A percentile compares a stretch with the other conserved stretches of the same genome.
These are phyloP conservation scores for Cryoendolithus antarcticus DNA, from an alignment of 2,329 filamentous ascomycete genomes.

Conservation along the genomic window DNA sequence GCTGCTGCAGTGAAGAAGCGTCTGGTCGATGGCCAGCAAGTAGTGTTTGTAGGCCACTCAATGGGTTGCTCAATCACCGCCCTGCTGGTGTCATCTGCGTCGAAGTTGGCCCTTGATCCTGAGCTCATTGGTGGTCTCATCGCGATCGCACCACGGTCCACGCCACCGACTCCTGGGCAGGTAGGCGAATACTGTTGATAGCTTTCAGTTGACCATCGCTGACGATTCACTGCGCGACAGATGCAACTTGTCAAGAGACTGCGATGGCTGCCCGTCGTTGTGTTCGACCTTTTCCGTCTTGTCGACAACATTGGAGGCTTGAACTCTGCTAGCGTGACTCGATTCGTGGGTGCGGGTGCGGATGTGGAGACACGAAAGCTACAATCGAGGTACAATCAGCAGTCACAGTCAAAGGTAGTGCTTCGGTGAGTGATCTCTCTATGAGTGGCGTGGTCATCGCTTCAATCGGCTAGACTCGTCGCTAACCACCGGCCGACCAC, in stretches of 20 bases:
- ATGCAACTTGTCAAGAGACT: not conserved
- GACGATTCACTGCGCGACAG: not conserved
- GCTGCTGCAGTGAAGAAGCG: constrained; percentile 62
- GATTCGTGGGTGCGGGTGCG: constrained; percentile 60
- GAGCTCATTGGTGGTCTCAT: constrained; percentile 59
- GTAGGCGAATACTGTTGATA: too few relatives aligned
- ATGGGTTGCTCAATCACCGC: constrained; percentile 75
- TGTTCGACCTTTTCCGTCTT: constrained; percentile 65
- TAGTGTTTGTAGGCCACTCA: constrained; percentile 78
- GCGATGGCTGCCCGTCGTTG: constrained; percentile 49
- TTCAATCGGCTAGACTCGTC: too few relatives aligned
- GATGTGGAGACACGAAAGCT: constrained; percentile 54
- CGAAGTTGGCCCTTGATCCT: constrained; percentile 38
- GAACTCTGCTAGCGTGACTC: constrained; percentile 63
- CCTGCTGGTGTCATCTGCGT: constrained; percentile 52
- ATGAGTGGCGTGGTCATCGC: too few relatives aligned
- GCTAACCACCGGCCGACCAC: too few relatives aligned
- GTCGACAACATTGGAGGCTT: constrained; percentile 71
- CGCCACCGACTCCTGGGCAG: constrained; percentile 29
- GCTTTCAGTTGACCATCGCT: too few relatives aligned
- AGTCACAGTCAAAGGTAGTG: constrained; percentile 73
- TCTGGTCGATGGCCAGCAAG: constrained; percentile 53
- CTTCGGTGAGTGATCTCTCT: constrained; percentile 35
- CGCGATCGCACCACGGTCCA: constrained; percentile 66
- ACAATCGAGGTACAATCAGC: constrained; percentile 65